A percentile compares a stretch with the other conserved stretches of the same genome.
Conservation (phyloP, 768 basidiomycete genomes). For the Saitozyma sp. region DNA sequence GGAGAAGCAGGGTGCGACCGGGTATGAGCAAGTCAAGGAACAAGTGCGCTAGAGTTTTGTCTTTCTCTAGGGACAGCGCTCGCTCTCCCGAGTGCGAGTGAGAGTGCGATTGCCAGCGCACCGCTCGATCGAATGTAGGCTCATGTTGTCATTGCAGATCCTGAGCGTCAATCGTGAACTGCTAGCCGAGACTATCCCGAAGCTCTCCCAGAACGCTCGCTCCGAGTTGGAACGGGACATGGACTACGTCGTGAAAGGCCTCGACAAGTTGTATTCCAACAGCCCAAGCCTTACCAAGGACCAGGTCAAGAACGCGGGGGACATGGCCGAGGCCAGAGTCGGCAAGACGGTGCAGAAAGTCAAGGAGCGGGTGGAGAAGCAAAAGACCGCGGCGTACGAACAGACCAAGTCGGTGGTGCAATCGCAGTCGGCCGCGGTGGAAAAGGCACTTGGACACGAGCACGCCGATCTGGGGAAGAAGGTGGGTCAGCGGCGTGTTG, state of each 20-base stretch:
- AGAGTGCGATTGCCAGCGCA: no score
- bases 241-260: slow-evolving; percentile 33
- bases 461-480: slow-evolving; percentile 22
- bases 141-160: not conserved
- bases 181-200: slow-evolving; percentile 19
- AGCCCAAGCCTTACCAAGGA: slow-evolving; percentile 29
- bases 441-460: slow-evolving; percentile 19
- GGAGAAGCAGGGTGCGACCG: slow-evolving; percentile 28
- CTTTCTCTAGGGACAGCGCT: no score
- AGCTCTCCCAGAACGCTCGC: slow-evolving; percentile 18
- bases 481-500: slow-evolving; percentile 13
- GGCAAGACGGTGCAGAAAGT: slow-evolving; percentile 19
- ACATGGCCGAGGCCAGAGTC: slow-evolving; percentile 32
- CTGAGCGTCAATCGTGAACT: slow-evolving; percentile 2
- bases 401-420: slow-evolving; percentile 9
- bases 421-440: slow-evolving; percentile 15
- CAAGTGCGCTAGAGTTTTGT: slow-evolving; percentile 19
- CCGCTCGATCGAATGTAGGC: no score
- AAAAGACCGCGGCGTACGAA: slow-evolving; percentile 13
- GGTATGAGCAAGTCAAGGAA: slow-evolving; percentile 25
- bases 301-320: slow-evolving; percentile 26
- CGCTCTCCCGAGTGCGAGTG: no score
- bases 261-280: slow-evolving; percentile 43
- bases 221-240: slow-evolving; percentile 33
- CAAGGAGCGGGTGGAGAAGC: slow-evolving; percentile 24